Evolutionary conservation across 805 yeast genomes (phyloP).

Genomic region (Ogataea wickerhamii): DNA sequence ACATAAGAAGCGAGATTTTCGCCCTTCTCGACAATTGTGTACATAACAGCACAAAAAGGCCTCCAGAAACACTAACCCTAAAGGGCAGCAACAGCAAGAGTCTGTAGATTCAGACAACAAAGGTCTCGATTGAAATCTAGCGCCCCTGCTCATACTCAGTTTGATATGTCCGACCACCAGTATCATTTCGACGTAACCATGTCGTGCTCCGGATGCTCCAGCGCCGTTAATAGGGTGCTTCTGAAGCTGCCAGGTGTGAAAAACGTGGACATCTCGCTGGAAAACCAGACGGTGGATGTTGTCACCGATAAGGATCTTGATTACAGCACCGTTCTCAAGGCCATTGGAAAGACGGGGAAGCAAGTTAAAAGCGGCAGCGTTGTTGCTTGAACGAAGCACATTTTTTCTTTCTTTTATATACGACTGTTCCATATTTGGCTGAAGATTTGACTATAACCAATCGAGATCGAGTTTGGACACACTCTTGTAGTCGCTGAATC

Average conservation of each 20-base stretch:
- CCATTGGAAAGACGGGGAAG: slow-evolving; percentile 90
- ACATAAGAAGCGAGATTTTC: too few relatives aligned
- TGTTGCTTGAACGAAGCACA: slow-evolving; percentile 32
- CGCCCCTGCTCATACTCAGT: too few relatives aligned
- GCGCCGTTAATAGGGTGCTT: slow-evolving; percentile 78
- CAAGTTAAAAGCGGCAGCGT: slow-evolving; percentile 64
- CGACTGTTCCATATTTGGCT: too few relatives aligned
- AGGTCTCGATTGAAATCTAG: too few relatives aligned
- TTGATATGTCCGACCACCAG: slow-evolving; percentile 54
- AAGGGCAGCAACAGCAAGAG: too few relatives aligned
- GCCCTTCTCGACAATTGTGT: too few relatives aligned
- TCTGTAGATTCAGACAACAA: too few relatives aligned
- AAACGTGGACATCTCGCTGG: slow-evolving; percentile 69
- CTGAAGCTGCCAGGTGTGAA: slow-evolving; percentile 70
- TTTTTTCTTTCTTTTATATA: not conserved
- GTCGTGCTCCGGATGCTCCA: slow-evolving; percentile 86
- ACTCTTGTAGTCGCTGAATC: slow-evolving; percentile 20
- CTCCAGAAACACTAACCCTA: not conserved
- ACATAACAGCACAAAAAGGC: too few relatives aligned
- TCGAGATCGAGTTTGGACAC: slow-evolving; percentile 10
- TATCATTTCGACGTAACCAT: slow-evolving; percentile 80
- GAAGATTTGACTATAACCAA: slow-evolving; percentile 15
- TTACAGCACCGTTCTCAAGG: slow-evolving; percentile 74
- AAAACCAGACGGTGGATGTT: slow-evolving; percentile 79
- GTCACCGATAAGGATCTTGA: slow-evolving; percentile 49